These are phyloP conservation scores for Suillus plorans DNA, from an alignment of 768 basidiomycete genomes.

Conservation along the genomic window DNA sequence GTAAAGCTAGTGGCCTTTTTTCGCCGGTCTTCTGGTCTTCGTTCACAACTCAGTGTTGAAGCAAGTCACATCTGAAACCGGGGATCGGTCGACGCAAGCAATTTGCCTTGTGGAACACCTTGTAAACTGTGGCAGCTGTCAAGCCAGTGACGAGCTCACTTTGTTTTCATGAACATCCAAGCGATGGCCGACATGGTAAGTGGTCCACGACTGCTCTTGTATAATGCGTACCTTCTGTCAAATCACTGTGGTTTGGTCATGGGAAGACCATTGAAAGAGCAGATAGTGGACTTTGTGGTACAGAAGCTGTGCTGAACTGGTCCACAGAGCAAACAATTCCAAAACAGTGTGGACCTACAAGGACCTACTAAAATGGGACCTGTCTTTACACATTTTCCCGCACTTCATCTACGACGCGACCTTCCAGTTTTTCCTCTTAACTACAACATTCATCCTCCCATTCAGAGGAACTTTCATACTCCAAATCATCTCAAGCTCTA, in stretches of 20 bases:
- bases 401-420: constrained; percentile 27
- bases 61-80: constrained; percentile 2
- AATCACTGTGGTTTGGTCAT: not conserved
- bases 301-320: constrained; percentile 12
- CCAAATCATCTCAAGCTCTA: constrained; percentile 5
- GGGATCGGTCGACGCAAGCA: constrained; percentile 4
- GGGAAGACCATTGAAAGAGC: constrained; percentile 5
- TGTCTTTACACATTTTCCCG: constrained; percentile 24
- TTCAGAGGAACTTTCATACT: constrained; percentile 12
- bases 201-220: constrained; percentile 7
- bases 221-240: not conserved
- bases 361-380: constrained; percentile 33
- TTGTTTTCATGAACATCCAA: constrained; percentile 5
- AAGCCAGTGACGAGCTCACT: not conserved
- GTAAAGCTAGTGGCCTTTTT: not conserved
- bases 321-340: constrained; percentile 27
- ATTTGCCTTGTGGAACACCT: constrained; percentile 8
- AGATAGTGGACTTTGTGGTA: not conserved
- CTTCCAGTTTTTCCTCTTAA: constrained; percentile 10
- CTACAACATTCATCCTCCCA: constrained; percentile 16
- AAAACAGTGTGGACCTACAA: constrained; percentile 36
- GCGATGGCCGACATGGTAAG: constrained; percentile 21
- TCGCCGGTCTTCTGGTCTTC: constrained; percentile 2
- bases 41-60: not conserved
- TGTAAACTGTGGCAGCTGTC: constrained; percentile 20